Conservation (phyloP, 2,329 filamentous ascomycete species). For the Emmonsiellopsis sp. region DNA sequence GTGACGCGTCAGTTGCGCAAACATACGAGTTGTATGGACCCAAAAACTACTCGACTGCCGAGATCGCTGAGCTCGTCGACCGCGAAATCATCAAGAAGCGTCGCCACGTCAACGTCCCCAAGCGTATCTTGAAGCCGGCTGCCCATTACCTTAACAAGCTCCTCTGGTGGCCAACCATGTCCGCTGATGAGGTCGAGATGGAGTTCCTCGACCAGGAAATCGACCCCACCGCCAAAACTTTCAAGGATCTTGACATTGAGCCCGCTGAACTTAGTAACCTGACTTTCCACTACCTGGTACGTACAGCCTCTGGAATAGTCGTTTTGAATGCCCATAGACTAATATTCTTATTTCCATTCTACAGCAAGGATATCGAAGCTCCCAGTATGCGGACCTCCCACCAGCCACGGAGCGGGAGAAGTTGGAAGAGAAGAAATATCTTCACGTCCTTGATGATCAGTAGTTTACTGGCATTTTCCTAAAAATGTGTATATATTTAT, state of each 20-base stretch:
- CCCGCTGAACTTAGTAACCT: constrained; percentile 76
- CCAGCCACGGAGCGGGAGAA: constrained; percentile 92
- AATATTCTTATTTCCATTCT: constrained; percentile 4
- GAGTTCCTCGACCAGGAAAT: constrained; percentile 92
- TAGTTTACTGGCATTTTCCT: constrained; percentile 38
- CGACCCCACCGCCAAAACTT: constrained; percentile 85
- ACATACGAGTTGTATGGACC: constrained; percentile 94
- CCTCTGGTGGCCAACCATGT: constrained; percentile 82
- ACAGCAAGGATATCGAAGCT: constrained; percentile 83
- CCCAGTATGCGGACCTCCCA: constrained; percentile 83
- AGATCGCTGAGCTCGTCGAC: constrained; percentile 83
- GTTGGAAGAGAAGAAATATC: constrained; percentile 89
- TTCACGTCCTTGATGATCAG: constrained; percentile 86
- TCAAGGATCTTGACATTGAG: constrained; percentile 85
- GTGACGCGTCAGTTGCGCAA: constrained; percentile 81
- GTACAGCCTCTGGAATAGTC: constrained; percentile 23
- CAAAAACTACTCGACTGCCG: constrained; percentile 78
- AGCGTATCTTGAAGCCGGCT: constrained; percentile 64
- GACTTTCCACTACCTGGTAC: constrained; percentile 89
- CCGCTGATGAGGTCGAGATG: constrained; percentile 76
- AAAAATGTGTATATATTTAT: constrained; percentile 34
- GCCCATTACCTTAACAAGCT: constrained; percentile 67
- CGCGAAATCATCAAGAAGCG: constrained; percentile 85
- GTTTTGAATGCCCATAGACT: neutral
- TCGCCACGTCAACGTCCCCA: constrained; percentile 85